These are phyloP conservation scores for Plasmodium sp. DNA, from an alignment of 169 alveolate genomes.

Conservation along the genomic window DNA sequence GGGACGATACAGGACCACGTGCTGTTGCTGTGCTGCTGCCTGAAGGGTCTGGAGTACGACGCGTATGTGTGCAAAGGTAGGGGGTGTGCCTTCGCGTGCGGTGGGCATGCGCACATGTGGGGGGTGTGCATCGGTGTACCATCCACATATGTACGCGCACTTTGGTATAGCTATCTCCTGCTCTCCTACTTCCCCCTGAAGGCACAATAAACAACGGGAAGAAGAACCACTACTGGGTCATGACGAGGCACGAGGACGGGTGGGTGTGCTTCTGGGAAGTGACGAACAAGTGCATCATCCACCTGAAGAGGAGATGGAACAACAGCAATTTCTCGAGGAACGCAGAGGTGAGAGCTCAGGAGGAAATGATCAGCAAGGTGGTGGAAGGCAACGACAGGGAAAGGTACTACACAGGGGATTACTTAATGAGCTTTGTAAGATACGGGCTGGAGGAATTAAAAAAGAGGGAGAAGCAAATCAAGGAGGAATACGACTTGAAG, in stretches of 20 bases:
- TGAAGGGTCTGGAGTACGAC: slow-evolving; percentile 80
- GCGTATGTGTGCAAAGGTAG: slow-evolving; percentile 83
- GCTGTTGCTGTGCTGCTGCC: slow-evolving; percentile 77
- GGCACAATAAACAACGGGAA: slow-evolving; percentile 81
- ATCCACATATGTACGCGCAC: not conserved
- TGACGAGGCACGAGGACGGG: slow-evolving; percentile 82
- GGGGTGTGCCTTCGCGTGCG: not conserved
- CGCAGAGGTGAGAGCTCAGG: slow-evolving; percentile 9
- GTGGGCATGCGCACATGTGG: not conserved
- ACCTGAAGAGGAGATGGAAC: slow-evolving; percentile 59
- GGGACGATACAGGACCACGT: slow-evolving; percentile 83
- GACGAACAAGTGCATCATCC: slow-evolving; percentile 76
- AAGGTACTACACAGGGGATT: slow-evolving; percentile 66
- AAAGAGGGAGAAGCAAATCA: slow-evolving; percentile 39
- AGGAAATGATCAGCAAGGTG: slow-evolving; percentile 54
- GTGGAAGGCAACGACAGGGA: slow-evolving; percentile 1
- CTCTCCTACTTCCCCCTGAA: no score
- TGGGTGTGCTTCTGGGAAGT: slow-evolving; percentile 84
- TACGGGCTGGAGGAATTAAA: slow-evolving; percentile 68
- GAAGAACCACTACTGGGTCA: slow-evolving; percentile 80
- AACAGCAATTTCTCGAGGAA: slow-evolving; percentile 33
- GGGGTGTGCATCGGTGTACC: not conserved
- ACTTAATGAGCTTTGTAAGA: slow-evolving; percentile 26
- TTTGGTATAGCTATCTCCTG: not conserved
- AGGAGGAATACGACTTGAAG: slow-evolving; percentile 54